Base-by-base conservation (phyloP, 2,329 filamentous ascomycete species). In the Phaeosphaeria sp. region DNA sequence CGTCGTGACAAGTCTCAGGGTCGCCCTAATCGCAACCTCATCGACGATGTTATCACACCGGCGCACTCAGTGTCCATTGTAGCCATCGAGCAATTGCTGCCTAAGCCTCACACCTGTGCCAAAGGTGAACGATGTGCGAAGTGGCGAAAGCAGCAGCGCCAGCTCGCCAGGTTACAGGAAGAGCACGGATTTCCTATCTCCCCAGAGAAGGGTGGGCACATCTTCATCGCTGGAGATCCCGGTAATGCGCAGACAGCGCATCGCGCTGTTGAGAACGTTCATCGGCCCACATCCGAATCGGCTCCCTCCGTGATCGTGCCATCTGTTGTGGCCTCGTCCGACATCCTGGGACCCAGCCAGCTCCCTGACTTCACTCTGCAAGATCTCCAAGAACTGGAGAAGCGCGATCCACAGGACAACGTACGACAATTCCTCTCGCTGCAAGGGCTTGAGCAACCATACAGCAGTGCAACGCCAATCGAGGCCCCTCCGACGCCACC, bases 401-500 rank as follows among this genome's bases (percentile, higher is more conserved):
- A 83, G 18, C 86, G 90, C 52, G 93, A 97, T 72, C 91, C 93
- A 6, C 93, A 96, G 76, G 93, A 97, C 78, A 96, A 94, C 67
- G 92, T 98, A 36, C 89, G 91, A 71, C 92, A 96, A 65, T 98
- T 97, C 78, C 85, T 98, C 52, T 87, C 87, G 72, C 93, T 97
- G 74, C 94, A 98, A 75, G 89, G 91, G 75, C 73, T 86, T 57
- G 80, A 85, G 49, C 83, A 86, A 66, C 77, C 74, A 71, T 71
- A 90, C n/a, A 86, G 87, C 7, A 86, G 86, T 8, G 89, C 89
- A 7, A 89, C 91, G 17, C 88, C 89, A 3, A 90, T 89, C 65
- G 72, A 78, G 57, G 72, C 75, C 52, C 76, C 73, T 24, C 69
- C 75, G 21, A 78, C 73, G 25, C 78, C 75, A 15, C 75, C 74